A percentile compares a stretch with the other conserved stretches of the same genome.
Conservation (phyloP, 2,329 filamentous ascomycete genomes). For the Onygena corvina region DNA sequence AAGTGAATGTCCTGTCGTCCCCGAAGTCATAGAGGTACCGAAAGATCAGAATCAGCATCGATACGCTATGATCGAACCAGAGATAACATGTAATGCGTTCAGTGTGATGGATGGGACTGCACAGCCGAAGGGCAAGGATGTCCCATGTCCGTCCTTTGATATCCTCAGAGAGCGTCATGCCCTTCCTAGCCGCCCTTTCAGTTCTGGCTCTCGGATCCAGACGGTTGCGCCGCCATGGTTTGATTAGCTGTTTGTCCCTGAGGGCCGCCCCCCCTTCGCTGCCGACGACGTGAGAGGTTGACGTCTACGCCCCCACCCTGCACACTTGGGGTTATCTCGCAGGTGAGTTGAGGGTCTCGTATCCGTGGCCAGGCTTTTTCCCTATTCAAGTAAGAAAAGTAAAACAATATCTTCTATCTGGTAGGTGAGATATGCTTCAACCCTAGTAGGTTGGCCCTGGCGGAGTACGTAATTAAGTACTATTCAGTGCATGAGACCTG, state of each 20-base stretch:
- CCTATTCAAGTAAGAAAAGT: no score
- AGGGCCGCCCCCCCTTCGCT: neutral
- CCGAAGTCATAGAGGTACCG: no score
- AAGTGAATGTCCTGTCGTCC: no score
- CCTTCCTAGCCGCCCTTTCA: constrained; percentile 1
- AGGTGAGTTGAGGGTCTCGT: neutral
- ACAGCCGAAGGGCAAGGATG: neutral
- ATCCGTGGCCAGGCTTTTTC: neutral
- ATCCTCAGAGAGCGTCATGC: neutral
- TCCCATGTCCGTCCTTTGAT: neutral
- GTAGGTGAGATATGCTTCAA: no score
- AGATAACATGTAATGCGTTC: no score
- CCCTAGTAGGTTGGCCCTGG: no score
- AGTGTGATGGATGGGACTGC: no score
- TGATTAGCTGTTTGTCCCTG: neutral
- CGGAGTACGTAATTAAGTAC: no score
- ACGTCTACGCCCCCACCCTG: neutral
- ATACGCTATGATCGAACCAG: no score
- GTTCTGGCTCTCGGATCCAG: neutral
- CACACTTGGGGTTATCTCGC: neutral
- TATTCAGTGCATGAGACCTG: no score
- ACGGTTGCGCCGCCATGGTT: constrained; percentile 1
- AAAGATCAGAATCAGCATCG: no score
- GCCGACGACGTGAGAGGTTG: neutral
- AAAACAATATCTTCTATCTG: no score